Conservation (phyloP, 345 rosid genomes). For the Adansonia digitata region DNA sequence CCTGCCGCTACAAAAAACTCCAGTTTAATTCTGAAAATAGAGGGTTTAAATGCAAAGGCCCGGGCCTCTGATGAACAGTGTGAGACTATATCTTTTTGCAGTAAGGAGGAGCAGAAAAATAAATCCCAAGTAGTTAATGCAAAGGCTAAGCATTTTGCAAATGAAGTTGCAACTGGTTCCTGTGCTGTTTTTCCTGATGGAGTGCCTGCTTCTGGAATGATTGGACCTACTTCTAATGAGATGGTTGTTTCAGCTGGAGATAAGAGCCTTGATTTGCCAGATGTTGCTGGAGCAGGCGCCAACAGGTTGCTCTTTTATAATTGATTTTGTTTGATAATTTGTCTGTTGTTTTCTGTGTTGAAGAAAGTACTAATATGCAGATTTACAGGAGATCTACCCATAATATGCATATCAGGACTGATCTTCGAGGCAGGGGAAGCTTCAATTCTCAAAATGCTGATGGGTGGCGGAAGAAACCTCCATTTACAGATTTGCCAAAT, state of each 20-base stretch:
- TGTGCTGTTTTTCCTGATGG: constrained; percentile 24
- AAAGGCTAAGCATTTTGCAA: constrained; percentile 25
- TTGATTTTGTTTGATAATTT: constrained; percentile 13
- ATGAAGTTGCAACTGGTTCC: constrained; percentile 34
- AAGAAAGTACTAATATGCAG: constrained; percentile 33
- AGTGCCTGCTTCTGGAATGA: constrained; percentile 26
- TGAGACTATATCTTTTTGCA: constrained; percentile 25
- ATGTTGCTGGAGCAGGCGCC: constrained; percentile 29
- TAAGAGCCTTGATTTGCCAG: constrained; percentile 33
- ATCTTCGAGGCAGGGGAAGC: constrained; percentile 55
- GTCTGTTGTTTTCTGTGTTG: constrained; percentile 24
- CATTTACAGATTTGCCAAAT: constrained; percentile 29
- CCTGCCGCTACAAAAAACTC: constrained; percentile 42
- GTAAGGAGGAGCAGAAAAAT: constrained; percentile 41
- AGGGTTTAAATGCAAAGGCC: constrained; percentile 76
- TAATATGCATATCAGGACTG: constrained; percentile 47
- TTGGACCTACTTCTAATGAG: constrained; percentile 27
- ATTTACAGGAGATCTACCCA: constrained; percentile 62
- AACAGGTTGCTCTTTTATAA: constrained; percentile 53
- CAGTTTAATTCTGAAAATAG: constrained; percentile 75
- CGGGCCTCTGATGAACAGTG: constrained; percentile 50
- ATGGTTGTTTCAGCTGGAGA: constrained; percentile 38
- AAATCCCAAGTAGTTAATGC: constrained; percentile 31
- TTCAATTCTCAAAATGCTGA: constrained; percentile 46
- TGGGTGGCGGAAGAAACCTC: constrained; percentile 47